Base-by-base conservation (phyloP, 345 rosid genomes). In the Anastatica hierochuntica region DNA sequence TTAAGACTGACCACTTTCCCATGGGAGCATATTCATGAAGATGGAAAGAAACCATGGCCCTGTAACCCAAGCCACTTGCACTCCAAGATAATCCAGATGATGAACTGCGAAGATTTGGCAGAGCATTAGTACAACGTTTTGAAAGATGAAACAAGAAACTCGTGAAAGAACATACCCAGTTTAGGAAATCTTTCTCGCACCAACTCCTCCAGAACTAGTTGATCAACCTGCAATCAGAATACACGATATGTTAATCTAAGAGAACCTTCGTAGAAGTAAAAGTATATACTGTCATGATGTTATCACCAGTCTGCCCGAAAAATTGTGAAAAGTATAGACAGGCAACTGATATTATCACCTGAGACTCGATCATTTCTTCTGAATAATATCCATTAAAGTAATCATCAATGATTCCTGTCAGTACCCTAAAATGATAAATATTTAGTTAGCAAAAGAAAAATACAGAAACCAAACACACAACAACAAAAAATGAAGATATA, bases 1-100 rank as follows among this genome's bases (percentile, higher is more conserved):
- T 49, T 82, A 75, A 85, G 80, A 82, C 97, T 88, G 81, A 88
- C 99, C 99, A 77, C 97, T 94, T 94, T 94, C 99, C 99, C 99
- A 94, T 31, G 99, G 99, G 72, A 94, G 97, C 97, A 94, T 85
- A 70, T 94, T 94, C 95, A 88, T 88, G 66, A 94, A 94, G 71
- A 94, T 94, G 80, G 99, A 81, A 49, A 94, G 94, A 76, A 94
- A 94, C 99, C 99, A 94, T 23, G 99, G 97, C 49, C 95, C 97
- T 45, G 89, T 72, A 64, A 88, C 97, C 99, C 99, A 94, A 33
- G 97, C 95, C 67, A 94, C 88, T 60, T 94, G 95, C 77, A 94
- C 99, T 66, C 99, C 99, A 36, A 88, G 87, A 69, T 85, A 94
- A 74, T 94, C 99, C 38, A 94, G 94, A 83, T 94, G 99, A 74